Conservation (phyloP, 352 stramenopile genomes). For the Thraustochytrium sp. region DNA sequence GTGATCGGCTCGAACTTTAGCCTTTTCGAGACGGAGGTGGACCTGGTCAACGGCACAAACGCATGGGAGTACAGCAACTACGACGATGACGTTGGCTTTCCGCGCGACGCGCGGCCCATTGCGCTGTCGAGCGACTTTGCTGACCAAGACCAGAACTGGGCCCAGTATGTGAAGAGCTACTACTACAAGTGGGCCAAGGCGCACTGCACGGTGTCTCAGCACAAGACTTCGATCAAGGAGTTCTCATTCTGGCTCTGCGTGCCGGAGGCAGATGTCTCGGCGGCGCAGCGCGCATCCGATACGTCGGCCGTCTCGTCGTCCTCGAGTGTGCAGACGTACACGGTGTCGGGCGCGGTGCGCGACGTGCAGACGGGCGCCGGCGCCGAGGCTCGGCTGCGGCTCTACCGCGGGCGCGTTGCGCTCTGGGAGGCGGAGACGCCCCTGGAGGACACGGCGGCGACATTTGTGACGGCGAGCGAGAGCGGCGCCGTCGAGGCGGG, state of each 20-base stretch:
- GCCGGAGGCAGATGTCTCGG: no score
- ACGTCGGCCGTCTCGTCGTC: not conserved
- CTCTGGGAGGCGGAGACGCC: not conserved
- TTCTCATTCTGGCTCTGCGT: slow-evolving; percentile 24
- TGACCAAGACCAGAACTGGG: not conserved
- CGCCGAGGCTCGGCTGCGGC: not conserved
- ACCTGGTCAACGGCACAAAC: slow-evolving; percentile 25
- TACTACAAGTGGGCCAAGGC: slow-evolving; percentile 40
- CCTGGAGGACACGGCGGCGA: not conserved
- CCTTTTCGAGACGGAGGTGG: not conserved
- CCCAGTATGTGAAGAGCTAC: not conserved
- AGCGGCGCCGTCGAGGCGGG: not conserved
- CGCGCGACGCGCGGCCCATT: slow-evolving; percentile 9
- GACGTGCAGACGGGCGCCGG: not conserved
- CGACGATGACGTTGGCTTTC: slow-evolving; percentile 33
- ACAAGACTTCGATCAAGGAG: not conserved
- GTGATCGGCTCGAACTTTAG: slow-evolving; percentile 6
- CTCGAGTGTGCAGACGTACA: not conserved
- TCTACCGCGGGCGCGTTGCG: slow-evolving; percentile 5
- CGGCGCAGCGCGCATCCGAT: no score
- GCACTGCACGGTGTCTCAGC: not conserved
- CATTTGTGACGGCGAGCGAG: not conserved
- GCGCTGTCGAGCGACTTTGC: not conserved
- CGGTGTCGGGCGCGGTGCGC: not conserved
- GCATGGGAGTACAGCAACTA: slow-evolving; percentile 33